These are phyloP conservation scores for Tardiomyces digboiensis DNA, from an alignment of 1,139 yeast genomes.

Conservation along the genomic window DNA sequence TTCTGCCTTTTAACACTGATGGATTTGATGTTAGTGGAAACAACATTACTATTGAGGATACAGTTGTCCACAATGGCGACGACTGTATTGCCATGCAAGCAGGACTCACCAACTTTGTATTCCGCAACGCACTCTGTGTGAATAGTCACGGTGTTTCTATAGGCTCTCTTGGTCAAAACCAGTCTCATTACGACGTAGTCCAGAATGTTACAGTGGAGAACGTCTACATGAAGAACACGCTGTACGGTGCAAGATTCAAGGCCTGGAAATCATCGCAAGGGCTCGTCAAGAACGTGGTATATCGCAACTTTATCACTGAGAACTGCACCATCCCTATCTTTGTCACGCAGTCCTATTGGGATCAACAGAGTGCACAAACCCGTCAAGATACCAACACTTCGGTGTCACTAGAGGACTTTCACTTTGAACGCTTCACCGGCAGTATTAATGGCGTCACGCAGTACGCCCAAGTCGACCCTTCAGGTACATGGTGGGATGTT, in stretches of 20 bases:
- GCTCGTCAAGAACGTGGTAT: neutral
- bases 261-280: neutral
- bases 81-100: neutral
- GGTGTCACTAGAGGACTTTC: neutral
- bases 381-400: neutral
- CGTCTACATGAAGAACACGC: neutral
- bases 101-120: neutral
- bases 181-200: neutral
- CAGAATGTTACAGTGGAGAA: neutral
- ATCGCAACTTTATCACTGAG: conserved; percentile 1
- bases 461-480: neutral
- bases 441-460: neutral
- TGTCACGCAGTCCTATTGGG: neutral
- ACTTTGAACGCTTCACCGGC: neutral
- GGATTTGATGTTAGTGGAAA: neutral
- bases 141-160: conserved; percentile 1
- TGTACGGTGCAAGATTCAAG: conserved; percentile 1
- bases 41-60: neutral
- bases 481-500: conserved; percentile 1
- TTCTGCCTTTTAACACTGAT: conserved; percentile 1
- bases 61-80: neutral
- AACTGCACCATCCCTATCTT: conserved; percentile 2
- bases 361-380: neutral
- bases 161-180: neutral
- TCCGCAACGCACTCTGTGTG: neutral